A percentile compares a stretch with the other conserved stretches of the same genome.
phyloP scores from a whole-genome alignment of 2,329 filamentous ascomycete genomes.

The Conoideocrella luteorostrata region DNA sequence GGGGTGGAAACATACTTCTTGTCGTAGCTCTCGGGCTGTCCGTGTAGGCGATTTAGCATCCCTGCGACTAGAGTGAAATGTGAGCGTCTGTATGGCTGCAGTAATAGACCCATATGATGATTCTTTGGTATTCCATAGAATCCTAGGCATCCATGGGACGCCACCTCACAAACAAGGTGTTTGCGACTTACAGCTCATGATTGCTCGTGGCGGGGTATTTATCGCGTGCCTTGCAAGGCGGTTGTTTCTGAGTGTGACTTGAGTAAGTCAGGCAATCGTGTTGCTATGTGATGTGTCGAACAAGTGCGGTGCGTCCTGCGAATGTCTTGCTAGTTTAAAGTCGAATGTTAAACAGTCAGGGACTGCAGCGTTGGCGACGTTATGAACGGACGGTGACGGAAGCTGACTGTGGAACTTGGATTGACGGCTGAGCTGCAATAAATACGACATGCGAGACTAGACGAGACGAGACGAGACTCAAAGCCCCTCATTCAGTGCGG shows the following conservation, averaged over 20 bases:
- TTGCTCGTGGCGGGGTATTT: constrained; percentile 21
- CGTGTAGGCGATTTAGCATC: constrained; percentile 93
- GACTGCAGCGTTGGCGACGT: background rate
- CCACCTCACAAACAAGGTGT: background rate
- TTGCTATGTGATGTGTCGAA: no score
- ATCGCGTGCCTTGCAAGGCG: constrained; percentile 3
- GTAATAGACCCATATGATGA: no score
- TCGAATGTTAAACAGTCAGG: background rate
- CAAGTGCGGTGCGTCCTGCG: no score
- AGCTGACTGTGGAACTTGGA: background rate
- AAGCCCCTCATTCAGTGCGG: background rate
- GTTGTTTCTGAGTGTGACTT: background rate
- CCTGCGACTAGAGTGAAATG: constrained; percentile 55
- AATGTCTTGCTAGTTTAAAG: no score
- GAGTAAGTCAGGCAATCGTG: no score
- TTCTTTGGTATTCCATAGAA: no score
- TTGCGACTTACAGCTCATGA: constrained; percentile 26
- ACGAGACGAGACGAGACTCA: background rate
- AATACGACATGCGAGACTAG: background rate
- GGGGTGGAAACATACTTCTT: constrained; percentile 63
- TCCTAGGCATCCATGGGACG: no score
- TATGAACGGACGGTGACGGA: background rate
- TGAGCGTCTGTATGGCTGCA: constrained; percentile 1
- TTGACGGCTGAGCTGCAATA: constrained; percentile 1
- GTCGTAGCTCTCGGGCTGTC: constrained; percentile 96